A percentile compares a stretch with the other conserved stretches of the same genome.
Conservation (phyloP, 139 green algal genomes). For the Raphidocelis subcapitata region DNA sequence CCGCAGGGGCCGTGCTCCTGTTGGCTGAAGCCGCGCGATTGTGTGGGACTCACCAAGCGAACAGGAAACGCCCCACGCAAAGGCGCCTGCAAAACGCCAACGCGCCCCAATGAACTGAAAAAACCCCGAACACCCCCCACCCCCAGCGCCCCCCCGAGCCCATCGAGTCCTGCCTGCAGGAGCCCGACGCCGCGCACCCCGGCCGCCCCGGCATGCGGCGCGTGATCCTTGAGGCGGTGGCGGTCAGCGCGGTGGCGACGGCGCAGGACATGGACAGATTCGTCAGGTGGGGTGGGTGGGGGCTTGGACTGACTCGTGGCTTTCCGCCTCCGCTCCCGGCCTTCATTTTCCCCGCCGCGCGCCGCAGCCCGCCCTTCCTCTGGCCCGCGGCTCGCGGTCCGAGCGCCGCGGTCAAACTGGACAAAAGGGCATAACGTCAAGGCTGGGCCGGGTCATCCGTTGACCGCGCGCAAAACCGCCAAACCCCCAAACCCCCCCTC, state of each 20-base stretch:
- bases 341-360: background rate
- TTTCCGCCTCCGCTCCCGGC: background rate
- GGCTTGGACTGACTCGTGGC: background rate
- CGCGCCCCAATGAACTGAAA: too few species aligned
- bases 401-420: background rate
- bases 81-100: conserved; percentile 12
- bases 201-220: background rate
- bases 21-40: background rate
- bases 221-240: conserved; percentile 52
- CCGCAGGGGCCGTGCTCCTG: background rate
- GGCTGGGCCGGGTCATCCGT: too few species aligned
- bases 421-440: background rate
- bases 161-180: background rate
- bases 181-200: background rate
- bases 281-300: conserved; percentile 38
- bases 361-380: background rate
- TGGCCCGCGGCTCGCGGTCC: background rate
- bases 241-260: conserved; percentile 56
- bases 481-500: background rate
- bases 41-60: too few species aligned
- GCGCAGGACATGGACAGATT: conserved; percentile 67
- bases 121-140: conserved; percentile 70
- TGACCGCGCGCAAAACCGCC: background rate
- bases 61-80: background rate
- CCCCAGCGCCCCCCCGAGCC: too few species aligned